phyloP scores from a whole-genome alignment of 2,329 filamentous ascomycete genomes.

The Penicillium verrucosum region DNA sequence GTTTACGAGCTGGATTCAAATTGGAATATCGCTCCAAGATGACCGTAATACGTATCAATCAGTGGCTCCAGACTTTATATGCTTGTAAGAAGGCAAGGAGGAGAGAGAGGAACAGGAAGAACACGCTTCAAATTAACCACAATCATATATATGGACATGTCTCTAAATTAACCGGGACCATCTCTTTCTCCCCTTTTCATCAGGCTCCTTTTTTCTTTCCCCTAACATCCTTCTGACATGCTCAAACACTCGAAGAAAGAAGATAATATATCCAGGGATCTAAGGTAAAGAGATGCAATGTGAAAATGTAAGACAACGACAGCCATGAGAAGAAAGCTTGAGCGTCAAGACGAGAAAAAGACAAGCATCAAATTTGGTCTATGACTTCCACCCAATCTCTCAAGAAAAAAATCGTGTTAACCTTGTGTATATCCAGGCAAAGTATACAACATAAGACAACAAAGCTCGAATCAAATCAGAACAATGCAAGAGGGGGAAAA shows the following conservation, averaged over 20 bases:
- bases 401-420: background rate
- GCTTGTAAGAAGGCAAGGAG: background rate
- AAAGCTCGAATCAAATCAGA: background rate
- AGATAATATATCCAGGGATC: background rate
- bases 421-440: background rate
- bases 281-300: background rate
- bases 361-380: background rate
- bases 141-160: slow-evolving; percentile 7
- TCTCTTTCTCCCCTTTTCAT: slow-evolving; percentile 4
- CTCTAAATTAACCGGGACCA: slow-evolving; percentile 1
- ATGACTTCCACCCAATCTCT: background rate
- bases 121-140: slow-evolving; percentile 5
- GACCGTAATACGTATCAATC: no score
- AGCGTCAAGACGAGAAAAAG: background rate
- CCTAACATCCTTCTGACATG: background rate
- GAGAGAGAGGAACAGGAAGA: background rate
- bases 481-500: background rate
- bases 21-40: background rate
- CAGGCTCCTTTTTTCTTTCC: background rate
- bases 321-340: background rate
- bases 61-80: no score
- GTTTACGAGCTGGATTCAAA: no score
- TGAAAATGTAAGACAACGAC: background rate
- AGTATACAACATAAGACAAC: background rate
- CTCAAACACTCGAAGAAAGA: background rate